Evolutionary conservation across 139 green algal genomes (phyloP).

Genomic region (Coccomyxa sp.): DNA sequence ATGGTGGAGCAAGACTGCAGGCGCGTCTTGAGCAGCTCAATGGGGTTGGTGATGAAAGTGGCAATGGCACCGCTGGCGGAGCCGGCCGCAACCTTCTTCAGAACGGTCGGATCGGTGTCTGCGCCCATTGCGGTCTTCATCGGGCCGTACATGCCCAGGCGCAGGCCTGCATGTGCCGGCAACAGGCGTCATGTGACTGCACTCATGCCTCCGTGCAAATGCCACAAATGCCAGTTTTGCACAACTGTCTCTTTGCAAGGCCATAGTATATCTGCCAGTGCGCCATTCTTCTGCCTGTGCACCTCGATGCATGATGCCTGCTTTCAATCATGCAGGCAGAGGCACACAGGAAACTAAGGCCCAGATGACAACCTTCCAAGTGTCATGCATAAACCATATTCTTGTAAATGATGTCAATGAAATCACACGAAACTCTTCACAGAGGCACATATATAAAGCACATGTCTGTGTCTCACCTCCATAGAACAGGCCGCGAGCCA

Average conservation of each 20-base stretch:
- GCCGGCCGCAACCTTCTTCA: slow-evolving; percentile 62
- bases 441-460: not conserved
- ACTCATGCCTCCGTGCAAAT: not conserved
- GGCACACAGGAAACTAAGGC: no score
- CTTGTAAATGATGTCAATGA: no score
- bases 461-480: slow-evolving; percentile 24
- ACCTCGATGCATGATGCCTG: no score
- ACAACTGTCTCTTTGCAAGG: no score
- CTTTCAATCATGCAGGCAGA: no score
- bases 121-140: slow-evolving; percentile 50
- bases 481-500: slow-evolving; percentile 66
- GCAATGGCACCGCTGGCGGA: slow-evolving; percentile 65
- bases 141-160: slow-evolving; percentile 79
- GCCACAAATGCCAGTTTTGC: no score
- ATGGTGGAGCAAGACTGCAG: slow-evolving; percentile 22
- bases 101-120: slow-evolving; percentile 21
- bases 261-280: no score
- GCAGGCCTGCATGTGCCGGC: slow-evolving; percentile 55
- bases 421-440: no score
- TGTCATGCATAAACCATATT: no score
- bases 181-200: not conserved
- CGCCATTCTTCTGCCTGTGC: no score
- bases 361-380: no score
- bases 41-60: slow-evolving; percentile 68
- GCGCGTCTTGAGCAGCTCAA: slow-evolving; percentile 76